Percentiles rank a stretch among this genome's conserved stretches.
Conservation (phyloP, 257 asterid species). For the Prunella vulgaris region DNA sequence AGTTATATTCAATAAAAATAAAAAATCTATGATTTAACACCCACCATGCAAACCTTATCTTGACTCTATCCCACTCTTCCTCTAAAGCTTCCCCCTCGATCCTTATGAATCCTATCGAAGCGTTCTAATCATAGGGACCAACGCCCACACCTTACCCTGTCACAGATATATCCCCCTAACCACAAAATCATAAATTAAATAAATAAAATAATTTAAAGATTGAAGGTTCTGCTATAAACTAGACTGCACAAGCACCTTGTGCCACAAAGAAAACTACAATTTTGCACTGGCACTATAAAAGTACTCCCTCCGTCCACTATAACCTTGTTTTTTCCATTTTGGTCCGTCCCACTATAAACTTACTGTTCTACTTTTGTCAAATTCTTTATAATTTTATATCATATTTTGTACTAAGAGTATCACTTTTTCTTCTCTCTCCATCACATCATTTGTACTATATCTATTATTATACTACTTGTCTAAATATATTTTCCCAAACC, state of each 20-base stretch:
- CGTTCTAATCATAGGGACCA: not conserved
- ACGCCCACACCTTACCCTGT: not conserved
- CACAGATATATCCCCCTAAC: too few species aligned
- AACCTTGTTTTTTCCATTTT: too few species aligned
- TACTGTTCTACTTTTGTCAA: too few species aligned
- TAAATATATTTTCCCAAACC: too few species aligned
- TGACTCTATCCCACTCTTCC: not conserved
- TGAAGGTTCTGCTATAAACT: not conserved
- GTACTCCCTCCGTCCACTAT: too few species aligned
- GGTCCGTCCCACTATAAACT: too few species aligned
- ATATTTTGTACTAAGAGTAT: too few species aligned
- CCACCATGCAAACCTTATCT: not conserved
- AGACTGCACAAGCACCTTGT: not conserved
- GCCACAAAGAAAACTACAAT: not conserved
- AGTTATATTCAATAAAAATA: not conserved
- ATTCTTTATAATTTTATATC: too few species aligned
- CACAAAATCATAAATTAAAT: not conserved
- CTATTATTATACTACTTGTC: too few species aligned
- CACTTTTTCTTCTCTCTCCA: too few species aligned
- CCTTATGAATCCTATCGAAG: not conserved
- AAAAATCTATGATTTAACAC: not conserved
- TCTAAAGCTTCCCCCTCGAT: not conserved
- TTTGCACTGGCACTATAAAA: constrained; percentile 1
- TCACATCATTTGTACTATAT: too few species aligned
- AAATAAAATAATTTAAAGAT: not conserved